Evolutionary conservation across 2,329 filamentous ascomycete species (phyloP).

Genomic region (Neopestalotiopsis rosae): DNA sequence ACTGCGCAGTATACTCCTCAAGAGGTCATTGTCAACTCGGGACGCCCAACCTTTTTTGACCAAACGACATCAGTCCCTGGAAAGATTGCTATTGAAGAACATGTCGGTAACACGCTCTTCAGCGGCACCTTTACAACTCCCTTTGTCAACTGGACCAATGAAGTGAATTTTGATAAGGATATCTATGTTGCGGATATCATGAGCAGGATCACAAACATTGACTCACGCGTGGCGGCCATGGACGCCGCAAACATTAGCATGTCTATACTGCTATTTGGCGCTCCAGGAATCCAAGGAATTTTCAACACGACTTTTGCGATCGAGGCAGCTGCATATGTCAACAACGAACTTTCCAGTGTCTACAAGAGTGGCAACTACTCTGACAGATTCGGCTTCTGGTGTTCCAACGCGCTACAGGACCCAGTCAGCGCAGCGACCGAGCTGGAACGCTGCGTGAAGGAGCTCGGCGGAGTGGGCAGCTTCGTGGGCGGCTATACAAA

Average conservation of each 20-base stretch:
- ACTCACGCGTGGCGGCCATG: neutral
- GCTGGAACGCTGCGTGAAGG: constrained; percentile 56
- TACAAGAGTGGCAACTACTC: constrained; percentile 40
- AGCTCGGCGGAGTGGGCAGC: constrained; percentile 65
- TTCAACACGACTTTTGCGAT: constrained; percentile 37
- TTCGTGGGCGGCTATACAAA: constrained; percentile 67
- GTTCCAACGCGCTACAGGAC: constrained; percentile 51
- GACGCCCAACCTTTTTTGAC: constrained; percentile 9
- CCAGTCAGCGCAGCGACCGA: constrained; percentile 55
- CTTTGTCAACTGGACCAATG: neutral
- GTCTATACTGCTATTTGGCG: constrained; percentile 50
- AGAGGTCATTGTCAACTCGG: constrained; percentile 6
- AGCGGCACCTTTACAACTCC: neutral
- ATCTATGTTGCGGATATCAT: constrained; percentile 1
- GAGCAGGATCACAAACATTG: neutral
- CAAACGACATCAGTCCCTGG: constrained; percentile 47
- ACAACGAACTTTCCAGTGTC: constrained; percentile 48
- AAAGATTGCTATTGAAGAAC: constrained; percentile 66
- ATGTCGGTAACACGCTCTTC: constrained; percentile 6
- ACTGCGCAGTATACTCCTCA: neutral
- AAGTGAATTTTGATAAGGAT: neutral
- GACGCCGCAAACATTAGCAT: neutral
- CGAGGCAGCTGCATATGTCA: constrained; percentile 46
- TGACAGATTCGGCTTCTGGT: neutral
- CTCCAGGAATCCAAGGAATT: constrained; percentile 53